Conservation (phyloP, 2,329 filamentous ascomycete species). For the Pleurostoma richardsiae region DNA sequence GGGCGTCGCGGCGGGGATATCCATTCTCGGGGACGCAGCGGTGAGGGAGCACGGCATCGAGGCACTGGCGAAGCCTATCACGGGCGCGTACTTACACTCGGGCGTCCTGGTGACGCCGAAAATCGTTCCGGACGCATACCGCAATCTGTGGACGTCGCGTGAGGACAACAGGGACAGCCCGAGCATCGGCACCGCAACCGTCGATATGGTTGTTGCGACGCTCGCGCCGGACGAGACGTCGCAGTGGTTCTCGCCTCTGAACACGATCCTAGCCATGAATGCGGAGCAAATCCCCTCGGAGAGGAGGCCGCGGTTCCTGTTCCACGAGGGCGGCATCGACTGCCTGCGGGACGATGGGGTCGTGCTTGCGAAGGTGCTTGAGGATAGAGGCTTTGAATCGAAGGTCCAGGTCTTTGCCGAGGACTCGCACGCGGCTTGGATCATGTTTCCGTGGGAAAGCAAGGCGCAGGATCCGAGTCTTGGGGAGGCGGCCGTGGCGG, state of each 20-base stretch:
- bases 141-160: slow-evolving; percentile 4
- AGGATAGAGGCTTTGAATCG: slow-evolving; percentile 1
- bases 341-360: slow-evolving; percentile 7
- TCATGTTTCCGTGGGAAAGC: too few relatives aligned
- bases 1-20: slow-evolving; percentile 15
- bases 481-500: too few relatives aligned
- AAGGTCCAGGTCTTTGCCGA: too few relatives aligned
- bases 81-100: slow-evolving; percentile 1
- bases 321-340: slow-evolving; percentile 5
- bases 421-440: too few relatives aligned
- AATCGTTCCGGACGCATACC: slow-evolving; percentile 2
- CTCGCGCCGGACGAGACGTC: slow-evolving; percentile 2
- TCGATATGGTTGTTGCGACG: neutral
- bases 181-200: neutral
- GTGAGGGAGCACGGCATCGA: neutral
- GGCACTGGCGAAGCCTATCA: slow-evolving; percentile 4
- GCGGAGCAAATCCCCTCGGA: neutral
- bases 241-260: slow-evolving; percentile 6
- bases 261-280: slow-evolving; percentile 1
- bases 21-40: slow-evolving; percentile 11
- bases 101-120: slow-evolving; percentile 3
- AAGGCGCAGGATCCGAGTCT: too few relatives aligned
- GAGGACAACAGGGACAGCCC: slow-evolving; percentile 3
- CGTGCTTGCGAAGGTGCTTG: slow-evolving; percentile 1
- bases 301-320: neutral